A percentile compares a stretch with the other conserved stretches of the same genome.
Conservation (phyloP, 2,329 filamentous ascomycete genomes). For the Metarhizium album region DNA sequence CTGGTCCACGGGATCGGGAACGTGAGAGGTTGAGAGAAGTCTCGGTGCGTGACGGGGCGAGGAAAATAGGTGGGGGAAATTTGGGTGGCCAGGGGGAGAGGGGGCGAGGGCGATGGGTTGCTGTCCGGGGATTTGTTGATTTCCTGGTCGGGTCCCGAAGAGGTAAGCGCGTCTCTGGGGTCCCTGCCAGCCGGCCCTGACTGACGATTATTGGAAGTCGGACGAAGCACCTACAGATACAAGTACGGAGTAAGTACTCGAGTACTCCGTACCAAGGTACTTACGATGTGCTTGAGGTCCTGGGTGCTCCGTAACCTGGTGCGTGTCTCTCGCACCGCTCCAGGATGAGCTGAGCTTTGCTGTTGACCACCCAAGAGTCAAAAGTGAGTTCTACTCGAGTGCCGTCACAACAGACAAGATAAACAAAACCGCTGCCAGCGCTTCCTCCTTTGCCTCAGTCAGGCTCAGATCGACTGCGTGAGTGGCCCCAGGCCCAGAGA, state of each 20-base stretch:
- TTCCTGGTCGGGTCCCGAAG: slow-evolving; percentile 22
- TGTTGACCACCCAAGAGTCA: neutral
- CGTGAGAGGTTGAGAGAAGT: slow-evolving; percentile 15
- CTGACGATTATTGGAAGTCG: too few species aligned
- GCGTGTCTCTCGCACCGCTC: slow-evolving; percentile 3
- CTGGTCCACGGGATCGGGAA: slow-evolving; percentile 9
- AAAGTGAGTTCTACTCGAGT: too few species aligned
- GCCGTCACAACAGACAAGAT: too few species aligned
- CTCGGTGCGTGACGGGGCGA: slow-evolving; percentile 15
- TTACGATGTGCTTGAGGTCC: too few species aligned
- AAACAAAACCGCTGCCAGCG: too few species aligned
- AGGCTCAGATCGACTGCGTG: neutral
- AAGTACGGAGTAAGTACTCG: too few species aligned
- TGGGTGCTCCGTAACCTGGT: neutral
- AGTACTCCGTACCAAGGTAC: too few species aligned
- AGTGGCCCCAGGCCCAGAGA: neutral
- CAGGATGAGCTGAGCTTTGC: neutral
- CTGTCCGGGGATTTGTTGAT: slow-evolving; percentile 28
- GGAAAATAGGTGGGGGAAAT: slow-evolving; percentile 38
- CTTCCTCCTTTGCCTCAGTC: too few species aligned
- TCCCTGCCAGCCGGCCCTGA: slow-evolving; percentile 1
- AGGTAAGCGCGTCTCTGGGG: slow-evolving; percentile 21
- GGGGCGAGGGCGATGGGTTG: slow-evolving; percentile 13
- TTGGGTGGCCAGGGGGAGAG: slow-evolving; percentile 27
- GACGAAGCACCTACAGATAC: too few species aligned